Percentiles rank a stretch among this genome's conserved stretches.
phyloP scores from a whole-genome alignment of 805 yeast species.

The Saccharomycopsis babjevae region DNA sequence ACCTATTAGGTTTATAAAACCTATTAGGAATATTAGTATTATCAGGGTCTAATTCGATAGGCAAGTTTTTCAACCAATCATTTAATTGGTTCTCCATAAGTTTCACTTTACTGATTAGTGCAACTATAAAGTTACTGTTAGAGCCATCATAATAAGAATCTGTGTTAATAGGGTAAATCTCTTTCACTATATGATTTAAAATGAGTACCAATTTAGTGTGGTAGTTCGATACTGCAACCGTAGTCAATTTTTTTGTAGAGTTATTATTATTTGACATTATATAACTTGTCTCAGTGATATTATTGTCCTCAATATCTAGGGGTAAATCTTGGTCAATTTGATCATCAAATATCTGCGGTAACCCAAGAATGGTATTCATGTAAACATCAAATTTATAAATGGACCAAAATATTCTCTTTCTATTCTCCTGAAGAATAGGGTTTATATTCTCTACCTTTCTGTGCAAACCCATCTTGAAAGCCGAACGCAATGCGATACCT shows the following conservation, averaged over 20 bases:
- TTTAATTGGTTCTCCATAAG: constrained; percentile 59
- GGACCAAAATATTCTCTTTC: constrained; percentile 83
- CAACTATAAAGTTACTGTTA: constrained; percentile 18
- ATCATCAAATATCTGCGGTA: constrained; percentile 67
- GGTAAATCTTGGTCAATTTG: constrained; percentile 87
- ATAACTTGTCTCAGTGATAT: constrained; percentile 60
- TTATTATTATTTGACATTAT: constrained; percentile 23
- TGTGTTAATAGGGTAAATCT: constrained; percentile 65
- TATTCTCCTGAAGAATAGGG: constrained; percentile 71
- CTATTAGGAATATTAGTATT: constrained; percentile 31
- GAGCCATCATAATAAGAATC: constrained; percentile 16
- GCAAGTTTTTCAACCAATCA: constrained; percentile 62
- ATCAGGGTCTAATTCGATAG: constrained; percentile 62
- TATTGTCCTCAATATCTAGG: constrained; percentile 75
- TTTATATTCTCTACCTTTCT: constrained; percentile 54
- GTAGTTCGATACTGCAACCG: constrained; percentile 54
- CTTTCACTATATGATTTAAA: constrained; percentile 58
- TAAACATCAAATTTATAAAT: constrained; percentile 86
- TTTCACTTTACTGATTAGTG: constrained; percentile 33
- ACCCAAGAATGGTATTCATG: constrained; percentile 75
- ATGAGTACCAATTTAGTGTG: constrained; percentile 70
- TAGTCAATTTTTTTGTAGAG: constrained; percentile 21
- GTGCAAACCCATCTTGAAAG: constrained; percentile 75
- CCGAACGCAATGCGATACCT: constrained; percentile 78
- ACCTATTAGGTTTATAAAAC: constrained; percentile 64